phyloP scores from a whole-genome alignment of 2,329 filamentous ascomycete genomes.

The Purpureocillium takamizusanense region DNA sequence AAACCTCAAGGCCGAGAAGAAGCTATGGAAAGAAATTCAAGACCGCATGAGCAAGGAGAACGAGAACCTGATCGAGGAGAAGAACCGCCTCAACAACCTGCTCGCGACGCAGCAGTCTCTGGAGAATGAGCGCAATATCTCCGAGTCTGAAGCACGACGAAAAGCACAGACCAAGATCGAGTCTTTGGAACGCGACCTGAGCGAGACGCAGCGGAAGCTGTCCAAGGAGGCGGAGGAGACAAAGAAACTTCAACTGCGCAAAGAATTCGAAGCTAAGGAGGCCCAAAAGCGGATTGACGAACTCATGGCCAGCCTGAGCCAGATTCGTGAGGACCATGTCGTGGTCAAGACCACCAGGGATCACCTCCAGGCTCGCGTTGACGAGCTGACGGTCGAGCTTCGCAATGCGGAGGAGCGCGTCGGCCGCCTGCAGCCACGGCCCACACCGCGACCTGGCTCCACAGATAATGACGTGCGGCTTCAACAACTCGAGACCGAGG shows the following conservation, averaged over 20 bases:
- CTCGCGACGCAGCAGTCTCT: constrained; percentile 79
- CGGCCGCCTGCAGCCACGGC: constrained; percentile 71
- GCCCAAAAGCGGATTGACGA: constrained; percentile 89
- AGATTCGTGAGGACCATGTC: constrained; percentile 78
- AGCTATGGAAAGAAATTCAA: constrained; percentile 89
- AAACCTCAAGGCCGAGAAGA: constrained; percentile 91
- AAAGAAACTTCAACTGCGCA: constrained; percentile 73
- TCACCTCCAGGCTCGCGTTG: constrained; percentile 78
- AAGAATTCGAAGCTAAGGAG: constrained; percentile 85
- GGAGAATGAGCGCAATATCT: constrained; percentile 82
- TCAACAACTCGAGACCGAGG: constrained; percentile 47
- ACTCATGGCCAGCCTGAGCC: constrained; percentile 68
- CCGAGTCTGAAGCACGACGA: constrained; percentile 72
- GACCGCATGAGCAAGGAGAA: constrained; percentile 82
- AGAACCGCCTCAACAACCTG: constrained; percentile 71
- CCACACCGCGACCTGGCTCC: constrained; percentile 50
- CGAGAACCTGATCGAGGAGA: constrained; percentile 74
- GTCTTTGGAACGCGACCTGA: constrained; percentile 68
- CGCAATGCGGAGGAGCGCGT: constrained; percentile 83
- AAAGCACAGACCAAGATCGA: constrained; percentile 73
- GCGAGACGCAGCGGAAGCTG: constrained; percentile 71
- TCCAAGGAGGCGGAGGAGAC: constrained; percentile 74
- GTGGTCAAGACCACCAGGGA: constrained; percentile 81
- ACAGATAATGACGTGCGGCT: constrained; percentile 35
- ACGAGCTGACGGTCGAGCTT: constrained; percentile 81